Base-by-base conservation (phyloP, 768 basidiomycete genomes). In the Gelatoporia subvermispora region DNA sequence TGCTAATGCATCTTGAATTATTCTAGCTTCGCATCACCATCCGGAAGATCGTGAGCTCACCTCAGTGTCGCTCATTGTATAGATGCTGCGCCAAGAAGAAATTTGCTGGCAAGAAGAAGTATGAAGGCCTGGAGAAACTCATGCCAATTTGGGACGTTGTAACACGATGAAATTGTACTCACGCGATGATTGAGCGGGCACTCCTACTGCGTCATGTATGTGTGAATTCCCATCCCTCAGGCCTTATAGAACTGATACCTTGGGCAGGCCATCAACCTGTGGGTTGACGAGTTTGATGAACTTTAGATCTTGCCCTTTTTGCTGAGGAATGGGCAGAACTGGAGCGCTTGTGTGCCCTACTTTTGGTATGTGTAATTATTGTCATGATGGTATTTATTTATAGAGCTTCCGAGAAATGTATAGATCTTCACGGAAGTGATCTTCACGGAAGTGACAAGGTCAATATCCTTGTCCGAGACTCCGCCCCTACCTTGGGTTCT, bases 101-200 rank as follows among this genome's bases (percentile, higher is more conserved):
- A n/a, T n/a, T n/a, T n/a, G n/a, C n/a, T 9, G 34, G n/a, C n/a
- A n/a, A n/a, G n/a, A 1, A 47, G 47, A 24, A 39, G 35, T 3
- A 47, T n/a, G n/a, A 51, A 18, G 3, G 2, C 10, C 3, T 43
- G n/a, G 50, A 45, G 13, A n/a, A 34, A 17, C 51, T 68, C 7
- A 62, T 65, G 59, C 63, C 65, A 9, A 56, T 69, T 5, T 55
- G 58, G 3, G 67, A 72, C 55, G 60, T 70, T 23, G 43, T 41
- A 2, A 71, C 64, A 1, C 48, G 65, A 8, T 69, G 68, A 68
- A 67, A 69, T 47, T 69, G 56, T 22, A 70, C 66, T 13, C 62
- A 70, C 43, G 62, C 62, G 1, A 68, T 68, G 65, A 65, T 68
- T 36, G 25, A 50, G 9, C 61, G 59, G 3, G 68, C 60, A 3